Evolutionary conservation across 2,329 filamentous ascomycete genomes (phyloP).

Genomic region (Penicillium sp.): DNA sequence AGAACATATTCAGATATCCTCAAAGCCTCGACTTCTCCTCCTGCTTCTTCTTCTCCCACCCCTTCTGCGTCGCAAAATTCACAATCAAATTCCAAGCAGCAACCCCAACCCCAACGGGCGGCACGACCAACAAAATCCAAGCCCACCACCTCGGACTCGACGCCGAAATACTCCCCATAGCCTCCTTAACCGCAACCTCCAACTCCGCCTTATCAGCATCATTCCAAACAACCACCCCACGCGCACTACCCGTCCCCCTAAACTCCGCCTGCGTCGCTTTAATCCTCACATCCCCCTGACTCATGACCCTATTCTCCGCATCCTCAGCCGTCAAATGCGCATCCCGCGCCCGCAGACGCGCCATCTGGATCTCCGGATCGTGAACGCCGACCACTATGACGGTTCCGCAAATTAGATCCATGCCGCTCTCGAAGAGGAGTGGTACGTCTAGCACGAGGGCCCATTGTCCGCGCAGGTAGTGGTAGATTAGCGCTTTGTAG

Average conservation of each 20-base stretch:
- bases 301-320: constrained; percentile 77
- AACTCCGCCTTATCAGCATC: constrained; percentile 71
- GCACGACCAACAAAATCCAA: constrained; percentile 63
- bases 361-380: constrained; percentile 78
- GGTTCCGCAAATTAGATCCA: constrained; percentile 80
- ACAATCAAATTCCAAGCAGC: constrained; percentile 69
- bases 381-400: constrained; percentile 82
- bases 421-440: constrained; percentile 79
- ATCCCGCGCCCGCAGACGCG: constrained; percentile 70
- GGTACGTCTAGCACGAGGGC: constrained; percentile 91
- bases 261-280: constrained; percentile 74
- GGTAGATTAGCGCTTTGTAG: constrained; percentile 67
- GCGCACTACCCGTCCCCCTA: constrained; percentile 51
- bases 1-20: too few relatives aligned
- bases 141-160: constrained; percentile 79
- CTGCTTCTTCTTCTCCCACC: constrained; percentile 62
- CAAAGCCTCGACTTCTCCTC: constrained; percentile 57
- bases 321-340: constrained; percentile 76
- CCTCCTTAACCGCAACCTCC: constrained; percentile 60
- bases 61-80: constrained; percentile 65
- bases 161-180: constrained; percentile 60
- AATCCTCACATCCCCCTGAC: constrained; percentile 78
- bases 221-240: constrained; percentile 86
- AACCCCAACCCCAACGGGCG: constrained; percentile 67
- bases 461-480: constrained; percentile 74